These are phyloP conservation scores for Stygiomarasmius scandens DNA, from an alignment of 1,284 basidiomycete species.

Conservation along the genomic window DNA sequence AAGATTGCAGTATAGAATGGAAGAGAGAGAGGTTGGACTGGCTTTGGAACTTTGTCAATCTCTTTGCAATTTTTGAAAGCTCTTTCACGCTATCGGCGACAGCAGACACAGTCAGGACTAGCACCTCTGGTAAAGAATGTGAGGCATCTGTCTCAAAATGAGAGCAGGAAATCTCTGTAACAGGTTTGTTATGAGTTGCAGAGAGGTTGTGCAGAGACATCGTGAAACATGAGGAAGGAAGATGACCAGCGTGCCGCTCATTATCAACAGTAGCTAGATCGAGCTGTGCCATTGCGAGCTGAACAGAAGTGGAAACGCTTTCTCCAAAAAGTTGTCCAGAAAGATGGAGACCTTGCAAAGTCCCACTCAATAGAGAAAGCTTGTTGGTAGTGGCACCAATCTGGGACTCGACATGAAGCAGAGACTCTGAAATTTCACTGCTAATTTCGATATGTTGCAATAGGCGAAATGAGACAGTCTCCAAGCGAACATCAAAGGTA, in stretches of 20 bases:
- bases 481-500: constrained; percentile 37
- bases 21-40: constrained; percentile 38
- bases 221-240: background rate
- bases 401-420: background rate
- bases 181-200: constrained; percentile 11
- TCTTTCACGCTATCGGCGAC: constrained; percentile 30
- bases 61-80: constrained; percentile 25
- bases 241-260: background rate
- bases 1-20: constrained; percentile 50
- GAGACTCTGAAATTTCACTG: background rate
- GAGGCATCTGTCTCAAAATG: constrained; percentile 37
- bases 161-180: constrained; percentile 30
- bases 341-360: background rate
- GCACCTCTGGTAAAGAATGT: constrained; percentile 49
- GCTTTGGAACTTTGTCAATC: constrained; percentile 32
- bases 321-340: constrained; percentile 4
- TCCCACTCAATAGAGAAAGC: constrained; percentile 3
- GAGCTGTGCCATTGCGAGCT: background rate
- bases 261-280: constrained; percentile 1
- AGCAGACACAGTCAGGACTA: constrained; percentile 38
- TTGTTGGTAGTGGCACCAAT: background rate
- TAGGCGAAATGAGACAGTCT: constrained; percentile 34
- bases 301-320: background rate
- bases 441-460: constrained; percentile 31
- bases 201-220: background rate